Evolutionary conservation across 345 rosid species (phyloP).

Genomic region (Aegle marmelos): DNA sequence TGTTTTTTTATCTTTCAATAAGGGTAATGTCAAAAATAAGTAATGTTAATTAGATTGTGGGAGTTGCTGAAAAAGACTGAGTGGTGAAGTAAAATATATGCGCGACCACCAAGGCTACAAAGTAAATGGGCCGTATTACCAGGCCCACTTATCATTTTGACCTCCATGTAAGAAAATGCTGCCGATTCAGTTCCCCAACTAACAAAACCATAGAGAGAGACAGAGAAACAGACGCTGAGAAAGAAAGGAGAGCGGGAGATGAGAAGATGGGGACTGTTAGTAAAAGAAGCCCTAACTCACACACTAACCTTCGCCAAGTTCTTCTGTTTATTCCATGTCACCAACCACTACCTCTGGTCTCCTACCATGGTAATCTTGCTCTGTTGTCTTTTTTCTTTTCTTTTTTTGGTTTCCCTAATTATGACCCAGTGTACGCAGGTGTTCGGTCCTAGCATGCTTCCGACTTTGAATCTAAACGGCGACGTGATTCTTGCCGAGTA

Average conservation of each 20-base stretch:
- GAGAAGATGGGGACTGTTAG: constrained; percentile 37
- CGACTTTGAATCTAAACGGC: constrained; percentile 66
- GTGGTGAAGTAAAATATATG: too few species aligned
- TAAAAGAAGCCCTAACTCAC: constrained; percentile 36
- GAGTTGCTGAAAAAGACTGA: too few species aligned
- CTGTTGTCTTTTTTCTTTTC: neutral
- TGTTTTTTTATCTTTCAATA: too few species aligned
- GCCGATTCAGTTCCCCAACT: too few species aligned
- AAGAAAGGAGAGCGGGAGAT: neutral
- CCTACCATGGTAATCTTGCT: constrained; percentile 40
- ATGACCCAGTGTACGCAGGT: constrained; percentile 42
- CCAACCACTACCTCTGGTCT: constrained; percentile 54
- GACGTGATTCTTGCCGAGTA: constrained; percentile 65
- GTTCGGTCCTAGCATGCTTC: constrained; percentile 80
- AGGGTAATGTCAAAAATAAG: too few species aligned
- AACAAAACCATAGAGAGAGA: too few species aligned
- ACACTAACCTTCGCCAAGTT: constrained; percentile 28
- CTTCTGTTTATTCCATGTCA: constrained; percentile 56
- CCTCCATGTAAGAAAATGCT: too few species aligned
- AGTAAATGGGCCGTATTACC: too few species aligned
- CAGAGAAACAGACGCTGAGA: neutral
- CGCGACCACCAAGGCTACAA: too few species aligned
- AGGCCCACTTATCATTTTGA: too few species aligned
- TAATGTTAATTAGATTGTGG: too few species aligned
- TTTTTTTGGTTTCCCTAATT: neutral